Conservation (phyloP, 139 green algal genomes). For the Ettlia oleoabundans region DNA sequence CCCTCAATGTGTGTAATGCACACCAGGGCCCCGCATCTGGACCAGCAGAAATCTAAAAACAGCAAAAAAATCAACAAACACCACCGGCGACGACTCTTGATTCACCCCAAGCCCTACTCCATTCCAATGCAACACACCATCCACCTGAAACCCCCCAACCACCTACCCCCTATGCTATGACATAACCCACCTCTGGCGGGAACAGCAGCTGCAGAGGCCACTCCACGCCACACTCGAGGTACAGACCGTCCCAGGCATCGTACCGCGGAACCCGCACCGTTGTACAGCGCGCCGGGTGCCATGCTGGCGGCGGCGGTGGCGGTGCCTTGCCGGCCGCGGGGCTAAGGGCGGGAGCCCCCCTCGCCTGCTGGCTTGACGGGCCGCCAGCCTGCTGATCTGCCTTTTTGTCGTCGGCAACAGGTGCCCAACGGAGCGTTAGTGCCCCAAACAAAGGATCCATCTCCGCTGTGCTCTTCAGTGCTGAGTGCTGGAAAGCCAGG, state of each 20-base stretch:
- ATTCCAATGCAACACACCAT: no score
- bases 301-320: constrained; percentile 5
- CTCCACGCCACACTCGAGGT: constrained; percentile 65
- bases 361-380: no score
- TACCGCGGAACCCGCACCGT: constrained; percentile 56
- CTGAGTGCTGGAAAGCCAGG: constrained; percentile 64
- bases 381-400: no score
- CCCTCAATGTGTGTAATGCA: no score
- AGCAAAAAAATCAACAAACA: no score
- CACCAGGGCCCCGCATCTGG: no score
- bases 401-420: no score
- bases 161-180: neutral
- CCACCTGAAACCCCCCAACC: neutral
- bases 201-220: constrained; percentile 92
- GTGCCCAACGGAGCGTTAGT: constrained; percentile 42
- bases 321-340: no score
- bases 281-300: constrained; percentile 22
- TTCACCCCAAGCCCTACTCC: no score
- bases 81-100: no score
- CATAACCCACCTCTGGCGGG: constrained; percentile 53
- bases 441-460: constrained; percentile 60
- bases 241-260: constrained; percentile 84
- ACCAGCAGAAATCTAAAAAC: no score
- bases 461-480: constrained; percentile 61
- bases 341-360: no score